Evolutionary conservation across 331 rosid species (phyloP).

Genomic region (Acacia pycnantha): DNA sequence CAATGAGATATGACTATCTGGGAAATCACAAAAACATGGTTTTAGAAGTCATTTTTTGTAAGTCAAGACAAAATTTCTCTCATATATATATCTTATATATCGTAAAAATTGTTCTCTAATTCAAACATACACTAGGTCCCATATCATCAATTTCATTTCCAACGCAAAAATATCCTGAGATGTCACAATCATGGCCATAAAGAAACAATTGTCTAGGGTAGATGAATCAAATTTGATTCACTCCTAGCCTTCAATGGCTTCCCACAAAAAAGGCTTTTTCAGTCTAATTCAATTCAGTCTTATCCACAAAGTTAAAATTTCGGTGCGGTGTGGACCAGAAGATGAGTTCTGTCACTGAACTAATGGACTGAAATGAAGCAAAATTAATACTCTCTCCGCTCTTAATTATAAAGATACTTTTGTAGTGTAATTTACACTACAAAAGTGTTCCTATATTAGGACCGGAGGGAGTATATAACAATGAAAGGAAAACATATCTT

Average conservation of each 20-base stretch:
- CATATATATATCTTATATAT: too few species aligned
- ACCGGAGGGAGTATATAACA: too few species aligned
- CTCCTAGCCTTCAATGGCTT: background rate
- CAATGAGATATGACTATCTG: background rate
- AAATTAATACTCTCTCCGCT: too few species aligned
- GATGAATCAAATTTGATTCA: background rate
- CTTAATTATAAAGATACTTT: too few species aligned
- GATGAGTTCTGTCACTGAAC: background rate
- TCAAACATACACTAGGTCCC: too few species aligned
- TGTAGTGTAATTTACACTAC: too few species aligned
- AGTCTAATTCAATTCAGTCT: background rate
- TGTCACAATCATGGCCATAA: background rate
- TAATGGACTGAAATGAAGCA: background rate
- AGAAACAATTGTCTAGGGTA: background rate
- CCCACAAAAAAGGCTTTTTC: background rate
- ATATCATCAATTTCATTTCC: background rate
- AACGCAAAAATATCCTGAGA: background rate
- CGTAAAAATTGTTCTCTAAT: too few species aligned
- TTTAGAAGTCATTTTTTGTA: too few species aligned
- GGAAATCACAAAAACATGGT: too few species aligned
- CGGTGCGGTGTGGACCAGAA: background rate
- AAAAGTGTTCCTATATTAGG: too few species aligned
- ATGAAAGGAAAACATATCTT: background rate
- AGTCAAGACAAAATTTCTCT: rapidly evolving
- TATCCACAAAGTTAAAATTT: background rate